These are phyloP conservation scores for Monosporascus sp. DNA, from an alignment of 2,329 filamentous ascomycete genomes.

Conservation along the genomic window DNA sequence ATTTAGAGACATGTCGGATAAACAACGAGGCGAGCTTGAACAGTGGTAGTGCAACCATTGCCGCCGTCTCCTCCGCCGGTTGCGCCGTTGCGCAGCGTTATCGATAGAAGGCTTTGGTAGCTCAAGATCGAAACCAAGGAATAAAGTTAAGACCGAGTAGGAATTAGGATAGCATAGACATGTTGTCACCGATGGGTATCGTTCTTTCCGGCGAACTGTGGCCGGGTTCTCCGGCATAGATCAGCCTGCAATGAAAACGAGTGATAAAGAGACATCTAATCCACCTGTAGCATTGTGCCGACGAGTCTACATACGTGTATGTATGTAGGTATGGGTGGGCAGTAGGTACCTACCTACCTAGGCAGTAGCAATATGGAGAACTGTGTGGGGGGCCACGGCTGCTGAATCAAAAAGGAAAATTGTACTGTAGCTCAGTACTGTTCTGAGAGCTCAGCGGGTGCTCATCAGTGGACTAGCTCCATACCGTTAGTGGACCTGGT, in stretches of 20 bases:
- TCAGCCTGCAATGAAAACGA: background rate
- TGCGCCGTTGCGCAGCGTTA: background rate
- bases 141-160: too few species aligned
- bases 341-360: background rate
- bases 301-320: background rate
- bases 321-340: background rate
- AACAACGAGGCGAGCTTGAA: constrained; percentile 64
- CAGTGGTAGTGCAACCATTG: constrained; percentile 61
- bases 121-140: background rate
- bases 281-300: background rate
- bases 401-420: too few species aligned
- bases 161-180: too few species aligned
- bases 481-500: background rate
- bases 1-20: constrained; percentile 62
- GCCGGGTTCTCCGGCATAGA: too few species aligned
- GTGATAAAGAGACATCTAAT: background rate
- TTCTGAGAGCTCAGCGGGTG: background rate
- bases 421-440: too few species aligned
- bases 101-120: background rate
- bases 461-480: background rate
- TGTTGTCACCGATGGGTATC: too few species aligned
- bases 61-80: constrained; percentile 1
- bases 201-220: too few species aligned
- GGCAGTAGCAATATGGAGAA: background rate
- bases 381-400: background rate